Base-by-base conservation (phyloP, 192 early-diverging fungal species). In the Rhizophagus sp. region DNA sequence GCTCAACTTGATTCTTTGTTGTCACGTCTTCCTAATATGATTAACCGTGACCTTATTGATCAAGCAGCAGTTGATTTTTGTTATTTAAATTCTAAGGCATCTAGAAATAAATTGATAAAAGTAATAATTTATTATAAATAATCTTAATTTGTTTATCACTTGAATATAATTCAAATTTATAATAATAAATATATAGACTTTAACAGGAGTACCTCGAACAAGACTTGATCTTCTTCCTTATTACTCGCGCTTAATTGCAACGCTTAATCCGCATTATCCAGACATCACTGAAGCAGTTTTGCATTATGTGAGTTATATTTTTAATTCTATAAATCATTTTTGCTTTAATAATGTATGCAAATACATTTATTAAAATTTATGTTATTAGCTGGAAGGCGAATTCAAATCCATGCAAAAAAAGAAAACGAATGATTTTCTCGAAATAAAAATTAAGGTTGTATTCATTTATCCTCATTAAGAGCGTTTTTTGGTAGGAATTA, bases 11-110 rank as follows among this genome's bases (percentile, higher is more conserved):
- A 93, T 64, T 85, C 92, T 11, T 83, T 98, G 13, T 79, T 97
- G 63, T 89, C 88, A 25, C 88, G 90, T 49, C 88, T 99, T 41
- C 92, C 95, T 11, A 89, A 84, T 15, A 85, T 95, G 68, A 87
- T 93, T 70, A 98, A 94, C 78, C 91, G 94, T 12, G 94, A 94
- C 52, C 87, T 93, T 57, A 95, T 96, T 49, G 97, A 99, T 85
- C 89, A 94, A 79, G 84, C 94, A 5, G 96, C 98, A 0, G 89
- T 97, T 50, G 94, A 98, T 44, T 97, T 99, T 87, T 96, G 95
- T 83, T 98, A 92, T 80, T 81, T 96, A 11, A 99, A 98, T 85
- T 92, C 87, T 47, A 96, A 95, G 68, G 82, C 80, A 19, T 91
- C 94, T 13, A 87, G 97, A 61, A 94, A 90, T 22, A 89, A 89